Conservation (phyloP, 148 eudicot species). For the Euryodendron excelsum region DNA sequence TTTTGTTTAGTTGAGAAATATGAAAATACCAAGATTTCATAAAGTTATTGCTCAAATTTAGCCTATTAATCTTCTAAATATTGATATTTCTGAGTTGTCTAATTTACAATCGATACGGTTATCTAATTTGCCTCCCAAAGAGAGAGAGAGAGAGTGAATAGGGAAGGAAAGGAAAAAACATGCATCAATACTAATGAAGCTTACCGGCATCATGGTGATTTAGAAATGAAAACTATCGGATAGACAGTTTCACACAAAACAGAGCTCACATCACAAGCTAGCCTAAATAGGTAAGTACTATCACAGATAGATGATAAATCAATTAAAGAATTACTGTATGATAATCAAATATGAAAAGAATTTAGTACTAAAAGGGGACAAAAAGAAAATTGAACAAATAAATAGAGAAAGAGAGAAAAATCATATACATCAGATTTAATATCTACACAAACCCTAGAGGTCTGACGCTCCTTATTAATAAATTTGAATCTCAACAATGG, state of each 20-base stretch:
- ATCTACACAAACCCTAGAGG: neutral
- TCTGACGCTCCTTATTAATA: slow-evolving; percentile 1
- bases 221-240: neutral
- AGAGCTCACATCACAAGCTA: neutral
- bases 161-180: neutral
- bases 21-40: neutral
- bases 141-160: neutral
- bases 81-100: neutral
- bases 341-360: neutral
- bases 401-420: neutral
- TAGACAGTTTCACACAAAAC: neutral
- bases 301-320: neutral
- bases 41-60: neutral
- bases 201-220: neutral
- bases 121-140: neutral
- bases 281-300: slow-evolving; percentile 2
- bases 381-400: neutral
- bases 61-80: neutral
- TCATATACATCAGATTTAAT: neutral
- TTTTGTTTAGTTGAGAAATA: slow-evolving; percentile 6
- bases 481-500: neutral
- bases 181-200: slow-evolving; percentile 1
- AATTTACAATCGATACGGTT: neutral
- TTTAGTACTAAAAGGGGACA: neutral
- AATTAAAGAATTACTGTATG: neutral